Conservation (phyloP, 2,329 filamentous ascomycete genomes). For the Chalaropsis thielavioides region DNA sequence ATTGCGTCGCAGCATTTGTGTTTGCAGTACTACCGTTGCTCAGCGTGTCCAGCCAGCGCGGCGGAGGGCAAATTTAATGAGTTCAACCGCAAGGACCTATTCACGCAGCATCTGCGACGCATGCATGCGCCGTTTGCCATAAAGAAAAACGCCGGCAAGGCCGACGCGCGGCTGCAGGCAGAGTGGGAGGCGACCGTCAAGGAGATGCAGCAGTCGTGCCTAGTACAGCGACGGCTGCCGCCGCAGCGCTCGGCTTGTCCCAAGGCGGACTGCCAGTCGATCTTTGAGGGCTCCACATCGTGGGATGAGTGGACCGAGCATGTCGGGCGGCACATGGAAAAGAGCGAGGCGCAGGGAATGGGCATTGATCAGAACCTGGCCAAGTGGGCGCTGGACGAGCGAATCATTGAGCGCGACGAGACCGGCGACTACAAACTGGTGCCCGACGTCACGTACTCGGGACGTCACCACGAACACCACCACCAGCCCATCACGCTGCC, state of each 20-base stretch:
- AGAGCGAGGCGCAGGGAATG: constrained; percentile 43
- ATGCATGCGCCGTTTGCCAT: constrained; percentile 72
- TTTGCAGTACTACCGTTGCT: constrained; percentile 49
- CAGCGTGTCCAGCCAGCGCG: constrained; percentile 40
- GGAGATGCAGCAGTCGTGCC: constrained; percentile 60
- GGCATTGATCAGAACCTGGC: constrained; percentile 44
- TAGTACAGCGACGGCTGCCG: constrained; percentile 51
- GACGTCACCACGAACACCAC: constrained; percentile 16
- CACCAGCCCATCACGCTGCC: constrained; percentile 16
- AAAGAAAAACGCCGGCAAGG: constrained; percentile 41
- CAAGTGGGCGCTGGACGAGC: constrained; percentile 48
- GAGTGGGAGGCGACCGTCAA: constrained; percentile 53
- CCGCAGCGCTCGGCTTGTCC: constrained; percentile 60
- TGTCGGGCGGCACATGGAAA: constrained; percentile 78
- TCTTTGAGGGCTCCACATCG: constrained; percentile 56
- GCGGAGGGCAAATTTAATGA: constrained; percentile 46
- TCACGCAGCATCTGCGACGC: constrained; percentile 81
- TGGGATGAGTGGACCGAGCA: constrained; percentile 94
- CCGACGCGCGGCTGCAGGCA: constrained; percentile 42
- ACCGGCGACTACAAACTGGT: constrained; percentile 42
- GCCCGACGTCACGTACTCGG: constrained; percentile 16
- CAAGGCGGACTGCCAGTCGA: constrained; percentile 52
- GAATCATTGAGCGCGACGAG: constrained; percentile 44
- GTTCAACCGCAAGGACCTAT: constrained; percentile 93
- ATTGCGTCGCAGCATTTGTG: constrained; percentile 80